Percentiles rank a stretch among this genome's conserved stretches.
Conservation (phyloP, 345 rosid species). For the Euclidium syriacum region DNA sequence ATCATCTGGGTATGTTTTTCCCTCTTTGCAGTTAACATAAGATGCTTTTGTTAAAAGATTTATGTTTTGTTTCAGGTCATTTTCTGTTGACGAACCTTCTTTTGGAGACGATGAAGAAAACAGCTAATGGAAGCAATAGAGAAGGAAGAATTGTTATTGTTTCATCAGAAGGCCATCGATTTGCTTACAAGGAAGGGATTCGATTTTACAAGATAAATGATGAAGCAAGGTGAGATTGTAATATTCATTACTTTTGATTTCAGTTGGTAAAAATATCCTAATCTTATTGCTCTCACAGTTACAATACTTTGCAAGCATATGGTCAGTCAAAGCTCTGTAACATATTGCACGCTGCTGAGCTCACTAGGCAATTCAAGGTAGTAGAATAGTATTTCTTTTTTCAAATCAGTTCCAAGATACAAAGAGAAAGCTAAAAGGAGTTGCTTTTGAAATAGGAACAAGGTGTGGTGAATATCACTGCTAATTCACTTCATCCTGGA, state of each 20-base stretch:
- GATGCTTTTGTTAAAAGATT: background rate
- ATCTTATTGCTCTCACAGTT: constrained; percentile 32
- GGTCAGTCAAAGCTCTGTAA: constrained; percentile 82
- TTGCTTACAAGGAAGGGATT: constrained; percentile 53
- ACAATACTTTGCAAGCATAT: constrained; percentile 44
- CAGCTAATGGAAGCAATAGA: constrained; percentile 46
- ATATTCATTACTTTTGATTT: background rate
- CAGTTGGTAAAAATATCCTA: background rate
- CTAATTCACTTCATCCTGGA: constrained; percentile 81
- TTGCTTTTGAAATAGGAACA: constrained; percentile 51
- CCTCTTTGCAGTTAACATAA: background rate
- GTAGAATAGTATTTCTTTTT: constrained; percentile 26
- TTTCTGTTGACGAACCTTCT: constrained; percentile 64
- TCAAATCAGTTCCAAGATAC: background rate
- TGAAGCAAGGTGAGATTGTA: constrained; percentile 41
- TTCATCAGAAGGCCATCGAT: constrained; percentile 60
- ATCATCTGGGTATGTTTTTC: constrained; percentile 47
- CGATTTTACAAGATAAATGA: constrained; percentile 60
- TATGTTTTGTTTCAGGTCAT: constrained; percentile 46
- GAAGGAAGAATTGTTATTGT: constrained; percentile 74
- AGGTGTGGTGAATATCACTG: constrained; percentile 49
- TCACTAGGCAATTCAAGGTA: constrained; percentile 68
- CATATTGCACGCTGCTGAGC: constrained; percentile 81
- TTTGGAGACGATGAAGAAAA: constrained; percentile 69
- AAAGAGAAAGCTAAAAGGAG: constrained; percentile 9